Conservation (phyloP, 768 basidiomycete species). For the Boletus rubroflammeus region DNA sequence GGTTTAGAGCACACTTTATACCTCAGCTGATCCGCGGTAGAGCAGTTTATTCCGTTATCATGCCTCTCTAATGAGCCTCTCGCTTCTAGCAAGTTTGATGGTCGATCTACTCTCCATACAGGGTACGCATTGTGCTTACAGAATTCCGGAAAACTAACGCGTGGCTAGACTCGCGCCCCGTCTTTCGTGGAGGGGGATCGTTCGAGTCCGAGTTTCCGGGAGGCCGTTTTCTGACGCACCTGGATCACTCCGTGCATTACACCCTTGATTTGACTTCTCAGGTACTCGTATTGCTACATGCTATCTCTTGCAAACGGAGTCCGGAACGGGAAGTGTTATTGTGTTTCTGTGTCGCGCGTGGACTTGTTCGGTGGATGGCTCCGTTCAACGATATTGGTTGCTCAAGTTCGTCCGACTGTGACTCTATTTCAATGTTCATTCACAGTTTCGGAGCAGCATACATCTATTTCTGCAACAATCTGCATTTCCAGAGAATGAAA, state of each 20-base stretch:
- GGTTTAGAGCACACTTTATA: conserved; percentile 37
- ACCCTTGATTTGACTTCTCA: conserved; percentile 29
- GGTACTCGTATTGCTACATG: conserved; percentile 15
- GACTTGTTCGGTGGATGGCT: conserved; percentile 30
- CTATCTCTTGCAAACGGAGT: conserved; percentile 14
- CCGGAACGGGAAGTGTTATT: conserved; percentile 30
- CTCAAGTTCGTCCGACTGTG: conserved; percentile 27
- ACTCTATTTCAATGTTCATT: neutral
- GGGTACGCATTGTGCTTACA: conserved; percentile 6
- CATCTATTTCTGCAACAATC: conserved; percentile 38
- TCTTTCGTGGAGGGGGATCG: conserved; percentile 16
- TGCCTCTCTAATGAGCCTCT: conserved; percentile 7
- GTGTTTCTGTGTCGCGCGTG: conserved; percentile 27
- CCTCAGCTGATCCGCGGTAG: conserved; percentile 39
- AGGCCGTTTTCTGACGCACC: conserved; percentile 28
- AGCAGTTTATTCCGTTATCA: neutral
- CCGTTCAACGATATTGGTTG: conserved; percentile 36
- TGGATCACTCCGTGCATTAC: conserved; percentile 21
- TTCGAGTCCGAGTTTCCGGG: conserved; percentile 37
- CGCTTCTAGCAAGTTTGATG: conserved; percentile 21
- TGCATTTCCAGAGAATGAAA: conserved; percentile 36
- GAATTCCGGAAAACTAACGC: neutral
- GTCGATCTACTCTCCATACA: conserved; percentile 20
- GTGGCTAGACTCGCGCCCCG: conserved; percentile 12
- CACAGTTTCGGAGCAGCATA: conserved; percentile 29